A percentile compares a stretch with the other conserved stretches of the same genome.
These are phyloP conservation scores for Colletotrichum sp. DNA, from an alignment of 2,329 filamentous ascomycete genomes.

Conservation along the genomic window DNA sequence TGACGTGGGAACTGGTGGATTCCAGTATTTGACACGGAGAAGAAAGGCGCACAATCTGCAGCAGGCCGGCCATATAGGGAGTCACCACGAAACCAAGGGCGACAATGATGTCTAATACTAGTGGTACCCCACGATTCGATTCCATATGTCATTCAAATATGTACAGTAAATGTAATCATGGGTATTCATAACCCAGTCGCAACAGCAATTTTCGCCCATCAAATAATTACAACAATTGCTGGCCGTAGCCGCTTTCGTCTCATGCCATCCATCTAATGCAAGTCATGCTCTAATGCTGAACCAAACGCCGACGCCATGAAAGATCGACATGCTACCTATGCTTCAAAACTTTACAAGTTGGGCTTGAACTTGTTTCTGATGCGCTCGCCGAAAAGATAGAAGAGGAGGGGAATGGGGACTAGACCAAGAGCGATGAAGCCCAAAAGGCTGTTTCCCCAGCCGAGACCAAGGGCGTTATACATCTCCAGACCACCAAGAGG, in stretches of 20 bases:
- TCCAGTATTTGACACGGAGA: background rate
- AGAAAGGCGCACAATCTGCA: background rate
- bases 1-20: background rate
- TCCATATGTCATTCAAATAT: background rate
- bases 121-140: background rate
- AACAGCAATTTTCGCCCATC: background rate
- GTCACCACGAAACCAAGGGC: background rate
- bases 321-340: background rate
- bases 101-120: background rate
- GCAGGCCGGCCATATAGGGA: background rate
- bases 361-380: constrained; percentile 31
- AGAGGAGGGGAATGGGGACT: constrained; percentile 41
- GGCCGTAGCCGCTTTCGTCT: background rate
- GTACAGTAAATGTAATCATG: background rate
- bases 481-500: constrained; percentile 43
- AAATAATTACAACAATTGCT: background rate
- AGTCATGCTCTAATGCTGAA: background rate
- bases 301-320: background rate
- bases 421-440: constrained; percentile 42
- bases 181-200: background rate
- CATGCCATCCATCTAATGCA: background rate
- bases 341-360: background rate
- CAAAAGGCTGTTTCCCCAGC: constrained; percentile 49
- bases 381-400: constrained; percentile 40
- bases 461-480: constrained; percentile 42